Base-by-base conservation (phyloP, 2,329 filamentous ascomycete genomes). In the Fonsecaea multimorphosa region DNA sequence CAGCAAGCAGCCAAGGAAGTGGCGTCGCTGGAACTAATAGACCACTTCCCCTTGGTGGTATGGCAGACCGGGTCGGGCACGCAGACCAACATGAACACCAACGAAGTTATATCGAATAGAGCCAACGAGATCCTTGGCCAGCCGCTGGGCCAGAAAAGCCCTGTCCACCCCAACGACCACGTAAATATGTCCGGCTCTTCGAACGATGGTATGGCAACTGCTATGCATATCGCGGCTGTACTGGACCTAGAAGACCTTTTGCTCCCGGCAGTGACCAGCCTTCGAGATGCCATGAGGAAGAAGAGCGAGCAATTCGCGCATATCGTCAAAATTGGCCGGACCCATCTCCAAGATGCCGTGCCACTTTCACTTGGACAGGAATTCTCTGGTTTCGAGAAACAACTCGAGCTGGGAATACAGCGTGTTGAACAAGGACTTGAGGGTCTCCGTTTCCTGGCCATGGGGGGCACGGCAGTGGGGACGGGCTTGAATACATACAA, bases 51-150 rank as follows among this genome's bases (percentile, higher is more conserved):
- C 71, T 91, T 98, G 68, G 94, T 98, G 63, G 93, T 99, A 77
- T 99, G 95, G 95, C 95, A 99, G 85, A 99, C 95, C 61, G 95
- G 95, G 70, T 98, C 95, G 56, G 95, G 95, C 77, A 98, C 95
- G 34, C 95, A 98, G 85, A 97, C 93, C 80, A 98, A 97, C 88
- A 98, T 98, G 95, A 98, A 98, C 84, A 93, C 94, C 78, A 99
- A 99, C 85, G 95, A 99, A 81, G 95, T 99, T 80, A 98, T 99
- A 81, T 97, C 94, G 72, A 99, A 98, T 87, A 92, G 95, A 72
- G 95, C 95, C 71, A 98, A 98, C 80, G 94, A 98, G 85, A 96
- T 98, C 70, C 86, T 98, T 61, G 95, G 95, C 73, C 95, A 95
- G 74, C 86, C 86, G 72, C 97, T 92, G 91, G 95, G 95, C 73